These are phyloP conservation scores for Linnemannia hyalina DNA, from an alignment of 192 early-diverging fungal species.

Conservation along the genomic window DNA sequence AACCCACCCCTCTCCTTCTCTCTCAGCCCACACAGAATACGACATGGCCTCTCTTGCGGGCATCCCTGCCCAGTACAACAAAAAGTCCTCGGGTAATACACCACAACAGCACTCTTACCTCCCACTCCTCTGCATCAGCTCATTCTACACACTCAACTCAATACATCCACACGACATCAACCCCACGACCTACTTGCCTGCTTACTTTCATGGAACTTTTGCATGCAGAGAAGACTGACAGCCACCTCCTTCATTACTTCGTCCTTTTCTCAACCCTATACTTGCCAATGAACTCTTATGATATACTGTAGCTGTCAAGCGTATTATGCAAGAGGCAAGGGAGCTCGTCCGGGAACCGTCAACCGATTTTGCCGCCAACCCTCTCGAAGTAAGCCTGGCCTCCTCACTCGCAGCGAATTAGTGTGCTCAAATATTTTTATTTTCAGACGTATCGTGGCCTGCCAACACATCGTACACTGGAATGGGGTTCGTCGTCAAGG, in stretches of 20 bases:
- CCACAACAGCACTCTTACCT: background rate
- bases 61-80: slow-evolving; percentile 47
- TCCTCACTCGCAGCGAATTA: background rate
- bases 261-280: background rate
- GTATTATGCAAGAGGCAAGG: slow-evolving; percentile 83
- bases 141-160: background rate
- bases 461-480: background rate
- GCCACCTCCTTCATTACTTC: background rate
- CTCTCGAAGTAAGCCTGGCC: slow-evolving; percentile 66
- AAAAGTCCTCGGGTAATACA: slow-evolving; percentile 49
- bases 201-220: background rate
- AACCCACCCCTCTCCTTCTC: background rate
- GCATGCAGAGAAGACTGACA: background rate
- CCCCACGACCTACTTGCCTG: background rate
- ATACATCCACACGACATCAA: background rate
- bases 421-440: background rate
- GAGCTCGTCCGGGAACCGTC: slow-evolving; percentile 79
- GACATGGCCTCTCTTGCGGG: slow-evolving; percentile 39
- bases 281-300: background rate
- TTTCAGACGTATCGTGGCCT: background rate
- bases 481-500: background rate
- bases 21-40: background rate
- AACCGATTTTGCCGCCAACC: slow-evolving; percentile 80
- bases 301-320: slow-evolving; percentile 73
- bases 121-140: background rate